Conservation (phyloP, 345 rosid species). For the Gossypioides kirkii region DNA sequence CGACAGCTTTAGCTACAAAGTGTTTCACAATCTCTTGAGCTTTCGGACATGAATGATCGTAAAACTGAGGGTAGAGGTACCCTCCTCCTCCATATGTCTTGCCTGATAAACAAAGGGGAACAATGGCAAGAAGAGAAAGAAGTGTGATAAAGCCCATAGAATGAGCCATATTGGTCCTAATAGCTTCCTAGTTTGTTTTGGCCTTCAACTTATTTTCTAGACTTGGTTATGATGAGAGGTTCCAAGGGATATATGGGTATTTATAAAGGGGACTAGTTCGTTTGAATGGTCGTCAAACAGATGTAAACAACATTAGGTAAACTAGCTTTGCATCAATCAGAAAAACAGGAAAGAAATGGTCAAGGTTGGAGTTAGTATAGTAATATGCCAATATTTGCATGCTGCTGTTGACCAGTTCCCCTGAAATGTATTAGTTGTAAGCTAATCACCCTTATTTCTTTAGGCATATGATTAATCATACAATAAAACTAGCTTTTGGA, state of each 20-base stretch:
- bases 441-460: neutral
- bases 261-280: slow-evolving; percentile 25
- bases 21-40: slow-evolving; percentile 48
- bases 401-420: slow-evolving; percentile 8
- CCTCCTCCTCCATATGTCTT: slow-evolving; percentile 30
- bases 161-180: slow-evolving; percentile 33
- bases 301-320: slow-evolving; percentile 26
- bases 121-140: slow-evolving; percentile 42
- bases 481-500: neutral
- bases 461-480: neutral
- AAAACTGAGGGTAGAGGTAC: slow-evolving; percentile 49
- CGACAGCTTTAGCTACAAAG: slow-evolving; percentile 53
- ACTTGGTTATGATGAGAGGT: slow-evolving; percentile 22
- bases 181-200: neutral
- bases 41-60: slow-evolving; percentile 63
- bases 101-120: slow-evolving; percentile 39
- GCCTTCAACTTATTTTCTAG: slow-evolving; percentile 3
- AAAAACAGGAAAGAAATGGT: neutral
- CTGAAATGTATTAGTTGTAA: slow-evolving; percentile 1
- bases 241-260: slow-evolving; percentile 14
- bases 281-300: slow-evolving; percentile 17
- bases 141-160: slow-evolving; percentile 26
- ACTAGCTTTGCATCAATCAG: slow-evolving; percentile 7
- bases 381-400: slow-evolving; percentile 12
- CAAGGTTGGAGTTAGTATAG: slow-evolving; percentile 33